Conservation (phyloP, 2,329 filamentous ascomycete species). For the Neonectria ditissima region DNA sequence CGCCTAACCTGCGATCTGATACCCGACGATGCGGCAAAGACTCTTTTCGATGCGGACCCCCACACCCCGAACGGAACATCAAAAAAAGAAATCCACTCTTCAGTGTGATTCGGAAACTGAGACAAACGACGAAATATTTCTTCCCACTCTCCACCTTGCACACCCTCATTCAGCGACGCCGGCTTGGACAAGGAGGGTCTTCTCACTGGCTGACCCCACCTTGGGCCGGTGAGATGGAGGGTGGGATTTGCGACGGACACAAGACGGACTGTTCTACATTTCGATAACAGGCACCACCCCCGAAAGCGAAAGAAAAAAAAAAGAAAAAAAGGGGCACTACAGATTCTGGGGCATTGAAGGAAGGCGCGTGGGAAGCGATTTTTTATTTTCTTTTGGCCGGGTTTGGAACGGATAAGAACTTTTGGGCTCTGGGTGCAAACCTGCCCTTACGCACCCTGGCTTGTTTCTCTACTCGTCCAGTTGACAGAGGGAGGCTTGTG, state of each 20-base stretch:
- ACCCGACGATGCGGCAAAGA: constrained; percentile 21
- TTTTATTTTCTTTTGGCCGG: constrained; percentile 10
- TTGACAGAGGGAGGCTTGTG: constrained; percentile 22
- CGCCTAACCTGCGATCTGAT: constrained; percentile 26
- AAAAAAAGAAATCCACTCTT: constrained; percentile 22
- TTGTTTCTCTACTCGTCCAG: constrained; percentile 17
- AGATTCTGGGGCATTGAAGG: constrained; percentile 30
- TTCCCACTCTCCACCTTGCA: neutral
- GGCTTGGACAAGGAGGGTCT: constrained; percentile 20
- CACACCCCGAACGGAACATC: constrained; percentile 1
- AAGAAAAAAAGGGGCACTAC: constrained; percentile 28
- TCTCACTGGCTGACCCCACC: constrained; percentile 34
- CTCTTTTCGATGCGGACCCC: constrained; percentile 6
- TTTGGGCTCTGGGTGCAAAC: constrained; percentile 44
- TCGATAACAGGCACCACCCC: constrained; percentile 34
- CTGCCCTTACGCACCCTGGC: constrained; percentile 24
- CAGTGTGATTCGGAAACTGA: constrained; percentile 30
- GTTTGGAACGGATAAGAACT: constrained; percentile 37
- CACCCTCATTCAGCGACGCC: constrained; percentile 21
- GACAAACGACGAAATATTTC: constrained; percentile 3
- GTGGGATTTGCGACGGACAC: constrained; percentile 24
- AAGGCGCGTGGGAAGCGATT: constrained; percentile 31
- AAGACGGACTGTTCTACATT: constrained; percentile 18
- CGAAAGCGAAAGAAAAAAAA: constrained; percentile 30
- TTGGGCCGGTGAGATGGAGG: constrained; percentile 17